These are phyloP conservation scores for Colletotrichum karsti DNA, from an alignment of 2,329 filamentous ascomycete species.

Conservation along the genomic window DNA sequence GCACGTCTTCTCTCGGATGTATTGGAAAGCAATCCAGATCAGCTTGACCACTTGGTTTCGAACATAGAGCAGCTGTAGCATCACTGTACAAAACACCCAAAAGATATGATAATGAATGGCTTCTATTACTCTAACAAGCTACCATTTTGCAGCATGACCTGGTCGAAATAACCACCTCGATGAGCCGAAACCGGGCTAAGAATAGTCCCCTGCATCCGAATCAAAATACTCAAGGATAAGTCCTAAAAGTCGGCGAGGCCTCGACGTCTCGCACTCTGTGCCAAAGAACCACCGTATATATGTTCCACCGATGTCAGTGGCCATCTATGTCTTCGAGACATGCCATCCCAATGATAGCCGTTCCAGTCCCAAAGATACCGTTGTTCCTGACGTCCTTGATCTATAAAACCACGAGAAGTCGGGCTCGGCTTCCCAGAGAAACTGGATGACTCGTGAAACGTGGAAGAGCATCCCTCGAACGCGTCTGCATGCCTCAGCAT, in stretches of 20 bases:
- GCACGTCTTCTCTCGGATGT: constrained; percentile 52
- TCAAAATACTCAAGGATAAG: background rate
- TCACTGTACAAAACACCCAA: background rate
- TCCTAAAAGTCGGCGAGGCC: background rate
- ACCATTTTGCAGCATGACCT: background rate
- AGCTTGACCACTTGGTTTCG: constrained; percentile 61
- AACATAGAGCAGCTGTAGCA: constrained; percentile 67
- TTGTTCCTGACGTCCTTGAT: too few relatives aligned
- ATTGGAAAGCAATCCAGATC: constrained; percentile 44
- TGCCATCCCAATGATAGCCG: too few relatives aligned
- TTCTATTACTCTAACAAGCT: constrained; percentile 11
- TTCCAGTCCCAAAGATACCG: too few relatives aligned
- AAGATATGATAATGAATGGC: constrained; percentile 7
- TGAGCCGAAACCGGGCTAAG: constrained; percentile 1
- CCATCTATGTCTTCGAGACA: too few relatives aligned
- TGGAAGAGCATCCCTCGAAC: background rate
- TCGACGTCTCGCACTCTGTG: too few relatives aligned
- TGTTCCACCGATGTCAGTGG: too few relatives aligned
- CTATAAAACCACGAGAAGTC: too few relatives aligned
- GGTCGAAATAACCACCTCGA: background rate
- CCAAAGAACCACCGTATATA: too few relatives aligned
- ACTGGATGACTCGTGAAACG: background rate
- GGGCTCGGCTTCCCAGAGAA: background rate
- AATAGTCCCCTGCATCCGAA: constrained; percentile 2
- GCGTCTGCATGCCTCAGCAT: background rate